Evolutionary conservation across 345 rosid genomes (phyloP).

Genomic region (Gossypium bickii): DNA sequence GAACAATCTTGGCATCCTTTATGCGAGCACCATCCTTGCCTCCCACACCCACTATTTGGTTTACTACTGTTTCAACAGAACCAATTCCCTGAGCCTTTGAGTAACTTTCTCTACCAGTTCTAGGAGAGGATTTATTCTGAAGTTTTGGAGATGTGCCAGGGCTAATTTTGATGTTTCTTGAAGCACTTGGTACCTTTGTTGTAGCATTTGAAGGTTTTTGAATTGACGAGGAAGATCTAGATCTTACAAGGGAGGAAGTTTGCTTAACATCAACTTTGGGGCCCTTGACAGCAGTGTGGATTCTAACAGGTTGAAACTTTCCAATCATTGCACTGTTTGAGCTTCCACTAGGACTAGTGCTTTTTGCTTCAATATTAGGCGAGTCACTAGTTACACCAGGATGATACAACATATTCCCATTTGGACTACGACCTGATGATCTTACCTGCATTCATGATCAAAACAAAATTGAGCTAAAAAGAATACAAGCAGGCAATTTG

Average conservation of each 20-base stretch:
- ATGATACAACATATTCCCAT: conserved; percentile 34
- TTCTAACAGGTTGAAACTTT: conserved; percentile 44
- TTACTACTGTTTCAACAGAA: neutral
- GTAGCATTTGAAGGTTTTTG: conserved; percentile 37
- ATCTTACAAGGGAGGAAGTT: conserved; percentile 18
- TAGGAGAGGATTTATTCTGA: conserved; percentile 39
- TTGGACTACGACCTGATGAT: conserved; percentile 43
- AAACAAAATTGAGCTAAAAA: neutral
- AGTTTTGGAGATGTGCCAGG: conserved; percentile 35
- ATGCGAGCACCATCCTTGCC: neutral
- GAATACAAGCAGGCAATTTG: conserved; percentile 3
- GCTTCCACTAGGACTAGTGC: conserved; percentile 30
- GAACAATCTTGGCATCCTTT: conserved; percentile 7
- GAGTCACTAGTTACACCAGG: conserved; percentile 30
- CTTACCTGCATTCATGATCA: conserved; percentile 43
- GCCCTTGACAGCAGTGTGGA: conserved; percentile 17
- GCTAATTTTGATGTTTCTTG: conserved; percentile 35
- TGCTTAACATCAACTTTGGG: conserved; percentile 31
- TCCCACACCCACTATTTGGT: neutral
- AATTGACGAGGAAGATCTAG: conserved; percentile 27
- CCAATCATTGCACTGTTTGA: conserved; percentile 34
- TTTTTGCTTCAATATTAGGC: conserved; percentile 33
- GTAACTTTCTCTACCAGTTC: conserved; percentile 29
- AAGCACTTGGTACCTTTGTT: conserved; percentile 29
- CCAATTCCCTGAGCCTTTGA: conserved; percentile 26